Percentiles rank a stretch among this genome's conserved stretches.
These are phyloP conservation scores for Pseudofabraea citricarpa DNA, from an alignment of 2,329 filamentous ascomycete genomes.

Conservation along the genomic window DNA sequence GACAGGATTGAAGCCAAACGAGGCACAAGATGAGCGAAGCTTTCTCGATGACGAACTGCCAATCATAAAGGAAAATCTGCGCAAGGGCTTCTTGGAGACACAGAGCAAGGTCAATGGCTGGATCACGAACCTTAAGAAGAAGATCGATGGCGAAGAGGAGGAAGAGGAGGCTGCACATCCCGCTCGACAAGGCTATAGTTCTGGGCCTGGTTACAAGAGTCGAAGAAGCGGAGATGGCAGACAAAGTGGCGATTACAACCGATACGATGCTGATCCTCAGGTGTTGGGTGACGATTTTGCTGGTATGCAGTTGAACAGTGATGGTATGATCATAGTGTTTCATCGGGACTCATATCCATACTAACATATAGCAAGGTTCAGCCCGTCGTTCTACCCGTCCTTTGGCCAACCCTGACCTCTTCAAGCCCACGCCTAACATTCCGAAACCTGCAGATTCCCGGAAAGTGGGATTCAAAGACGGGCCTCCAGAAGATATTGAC, in stretches of 20 bases:
- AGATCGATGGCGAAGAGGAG: slow-evolving; percentile 83
- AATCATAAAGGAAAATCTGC: slow-evolving; percentile 85
- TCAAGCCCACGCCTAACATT: slow-evolving; percentile 57
- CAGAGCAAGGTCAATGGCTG: slow-evolving; percentile 90
- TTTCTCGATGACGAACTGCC: slow-evolving; percentile 97
- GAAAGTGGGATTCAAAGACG: slow-evolving; percentile 54
- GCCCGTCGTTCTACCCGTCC: slow-evolving; percentile 56
- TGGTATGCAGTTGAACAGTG: slow-evolving; percentile 57
- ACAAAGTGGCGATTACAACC: slow-evolving; percentile 80
- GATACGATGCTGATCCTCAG: slow-evolving; percentile 92
- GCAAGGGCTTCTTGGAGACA: slow-evolving; percentile 91
- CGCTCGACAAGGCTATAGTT: slow-evolving; percentile 24
- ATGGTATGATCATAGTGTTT: slow-evolving; percentile 49
- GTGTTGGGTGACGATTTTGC: slow-evolving; percentile 87
- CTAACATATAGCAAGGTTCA: slow-evolving; percentile 37
- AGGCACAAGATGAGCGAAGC: slow-evolving; percentile 63
- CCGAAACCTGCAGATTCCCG: slow-evolving; percentile 37
- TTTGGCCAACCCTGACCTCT: slow-evolving; percentile 72
- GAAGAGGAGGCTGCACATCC: slow-evolving; percentile 34
- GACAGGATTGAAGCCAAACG: slow-evolving; percentile 50
- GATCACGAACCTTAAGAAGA: slow-evolving; percentile 90
- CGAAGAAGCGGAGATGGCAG: slow-evolving; percentile 59
- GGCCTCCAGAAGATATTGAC: slow-evolving; percentile 67
- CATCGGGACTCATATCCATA: neutral
- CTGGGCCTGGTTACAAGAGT: slow-evolving; percentile 32